Evolutionary conservation across 352 stramenopile species (phyloP), one percentile per base, ranked within the genome.

Genomic region (Phytopythium chamaehyphon): DNA sequence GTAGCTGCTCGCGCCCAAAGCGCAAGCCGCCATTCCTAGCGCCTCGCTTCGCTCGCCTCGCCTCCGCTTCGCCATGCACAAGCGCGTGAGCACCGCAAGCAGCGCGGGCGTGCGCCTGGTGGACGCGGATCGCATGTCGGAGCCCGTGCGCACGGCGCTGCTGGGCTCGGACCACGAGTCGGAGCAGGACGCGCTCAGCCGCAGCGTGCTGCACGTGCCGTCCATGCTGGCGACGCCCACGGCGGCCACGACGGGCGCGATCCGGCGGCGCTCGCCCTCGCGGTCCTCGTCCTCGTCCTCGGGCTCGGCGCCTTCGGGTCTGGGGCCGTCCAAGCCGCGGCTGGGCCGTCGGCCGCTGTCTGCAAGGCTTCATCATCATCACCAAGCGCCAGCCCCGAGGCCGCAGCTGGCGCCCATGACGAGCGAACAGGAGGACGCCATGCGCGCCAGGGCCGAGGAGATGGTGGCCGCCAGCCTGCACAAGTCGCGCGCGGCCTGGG

Each of bases 401-500:
- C 62, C 69, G 10, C 55, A 48, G 33, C 57, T 75, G 9, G 26
- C 4, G 7, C 58, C 65, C 24, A 21, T 78, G 14, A 60, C 69
- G 22, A 54, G 66, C 3, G 47, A 11, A 16, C 65, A 69, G 33
- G 56, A 75, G 50, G 22, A 22, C 3, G 45, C 37, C 3, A 75
- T 75, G 69, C 62, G 69, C 0, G 51, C 61, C 11, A 48, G 65
- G 24, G 63, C 70, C 1, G 71, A 85, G 42, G 48, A 23, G 22
- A 62, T 76, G 50, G 79, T 83, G 45, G 59, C 56, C 8, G 50
- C 51, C 23, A 62, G 57, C 28, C 56, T 83, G 46, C 54, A 56
- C 18, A 78, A 80, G 51, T 68, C 65, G 16, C 66, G 68, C 43
- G 73, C 73, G 4, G 73, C 73, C 35, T 85, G 73, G 73, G 63